Evolutionary conservation across 1,284 basidiomycete genomes (phyloP).

Genomic region (Fistulina hepatica): DNA sequence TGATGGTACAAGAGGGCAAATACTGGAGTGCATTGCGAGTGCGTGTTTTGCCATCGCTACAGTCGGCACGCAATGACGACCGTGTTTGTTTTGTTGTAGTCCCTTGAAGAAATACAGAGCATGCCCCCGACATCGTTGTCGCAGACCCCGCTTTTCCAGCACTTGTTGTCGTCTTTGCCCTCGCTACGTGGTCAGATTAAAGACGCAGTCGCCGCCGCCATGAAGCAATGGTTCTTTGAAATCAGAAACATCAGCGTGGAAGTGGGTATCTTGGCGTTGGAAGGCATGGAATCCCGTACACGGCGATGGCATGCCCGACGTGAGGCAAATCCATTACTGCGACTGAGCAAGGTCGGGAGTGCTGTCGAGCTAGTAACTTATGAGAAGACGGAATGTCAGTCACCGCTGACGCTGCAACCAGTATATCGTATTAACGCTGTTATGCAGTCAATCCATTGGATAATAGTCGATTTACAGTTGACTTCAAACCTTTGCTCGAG

Average conservation of each 20-base stretch:
- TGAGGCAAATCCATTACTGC: slow-evolving; percentile 67
- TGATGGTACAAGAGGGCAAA: slow-evolving; percentile 86
- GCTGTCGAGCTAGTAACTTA: slow-evolving; percentile 91
- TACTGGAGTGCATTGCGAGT: slow-evolving; percentile 96
- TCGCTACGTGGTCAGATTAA: slow-evolving; percentile 85
- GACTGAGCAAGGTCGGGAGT: slow-evolving; percentile 81
- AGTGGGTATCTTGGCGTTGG: slow-evolving; percentile 83
- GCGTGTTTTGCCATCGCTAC: slow-evolving; percentile 32
- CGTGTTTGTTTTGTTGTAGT: slow-evolving; percentile 48
- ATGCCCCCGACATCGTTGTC: slow-evolving; percentile 86
- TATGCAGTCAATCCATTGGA: slow-evolving; percentile 78
- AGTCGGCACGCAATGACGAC: slow-evolving; percentile 15
- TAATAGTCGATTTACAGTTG: slow-evolving; percentile 80
- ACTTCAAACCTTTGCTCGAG: slow-evolving; percentile 93
- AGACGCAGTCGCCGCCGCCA: slow-evolving; percentile 86
- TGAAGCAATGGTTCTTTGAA: slow-evolving; percentile 96
- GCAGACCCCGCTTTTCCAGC: slow-evolving; percentile 88
- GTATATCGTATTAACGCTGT: slow-evolving; percentile 5
- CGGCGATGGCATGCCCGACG: slow-evolving; percentile 77
- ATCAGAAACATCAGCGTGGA: slow-evolving; percentile 83
- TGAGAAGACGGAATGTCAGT: slow-evolving; percentile 89
- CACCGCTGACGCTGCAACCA: background rate
- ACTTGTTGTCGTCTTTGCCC: slow-evolving; percentile 86
- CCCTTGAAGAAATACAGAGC: slow-evolving; percentile 86
- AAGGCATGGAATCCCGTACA: slow-evolving; percentile 80